A percentile compares a stretch with the other conserved stretches of the same genome.
Evolutionary conservation across 768 basidiomycete genomes (phyloP).

Genomic region (Sistotremastrum suecicum): DNA sequence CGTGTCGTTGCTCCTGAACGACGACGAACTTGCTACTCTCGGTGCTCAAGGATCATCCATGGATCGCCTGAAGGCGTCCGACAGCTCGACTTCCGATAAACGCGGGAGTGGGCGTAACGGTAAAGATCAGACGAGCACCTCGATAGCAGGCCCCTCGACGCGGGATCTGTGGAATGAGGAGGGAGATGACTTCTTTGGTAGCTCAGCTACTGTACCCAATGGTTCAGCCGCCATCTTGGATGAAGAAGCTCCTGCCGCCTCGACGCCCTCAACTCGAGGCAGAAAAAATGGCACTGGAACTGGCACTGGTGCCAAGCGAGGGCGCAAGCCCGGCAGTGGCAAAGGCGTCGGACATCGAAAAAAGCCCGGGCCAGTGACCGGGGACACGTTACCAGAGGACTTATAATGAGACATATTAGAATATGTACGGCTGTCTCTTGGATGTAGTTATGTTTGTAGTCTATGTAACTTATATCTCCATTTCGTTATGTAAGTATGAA

Average conservation of each 20-base stretch:
- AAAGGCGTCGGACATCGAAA: constrained; percentile 1
- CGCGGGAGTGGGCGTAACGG: constrained; percentile 10
- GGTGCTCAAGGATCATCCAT: constrained; percentile 25
- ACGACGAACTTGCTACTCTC: constrained; percentile 76
- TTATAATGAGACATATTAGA: neutral
- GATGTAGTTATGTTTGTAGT: neutral
- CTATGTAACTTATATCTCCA: no score
- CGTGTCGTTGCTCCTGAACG: constrained; percentile 85
- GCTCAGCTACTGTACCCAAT: constrained; percentile 21
- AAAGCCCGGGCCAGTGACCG: neutral
- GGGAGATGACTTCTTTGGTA: constrained; percentile 77
- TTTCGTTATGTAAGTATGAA: no score
- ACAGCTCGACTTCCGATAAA: constrained; percentile 21
- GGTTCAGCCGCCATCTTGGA: constrained; percentile 12
- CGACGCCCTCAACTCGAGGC: constrained; percentile 14
- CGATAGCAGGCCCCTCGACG: constrained; percentile 16
- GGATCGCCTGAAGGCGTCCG: neutral
- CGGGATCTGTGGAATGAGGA: constrained; percentile 79
- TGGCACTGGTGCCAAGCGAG: constrained; percentile 14
- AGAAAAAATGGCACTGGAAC: constrained; percentile 13
- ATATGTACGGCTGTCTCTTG: neutral
- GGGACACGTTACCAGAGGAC: constrained; percentile 1
- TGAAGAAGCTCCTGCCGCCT: constrained; percentile 11
- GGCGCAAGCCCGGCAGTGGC: constrained; percentile 17
- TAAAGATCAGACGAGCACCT: constrained; percentile 19